These are phyloP conservation scores for Ceratobasidium theobromae DNA, from an alignment of 1,284 basidiomycete species.

Conservation along the genomic window DNA sequence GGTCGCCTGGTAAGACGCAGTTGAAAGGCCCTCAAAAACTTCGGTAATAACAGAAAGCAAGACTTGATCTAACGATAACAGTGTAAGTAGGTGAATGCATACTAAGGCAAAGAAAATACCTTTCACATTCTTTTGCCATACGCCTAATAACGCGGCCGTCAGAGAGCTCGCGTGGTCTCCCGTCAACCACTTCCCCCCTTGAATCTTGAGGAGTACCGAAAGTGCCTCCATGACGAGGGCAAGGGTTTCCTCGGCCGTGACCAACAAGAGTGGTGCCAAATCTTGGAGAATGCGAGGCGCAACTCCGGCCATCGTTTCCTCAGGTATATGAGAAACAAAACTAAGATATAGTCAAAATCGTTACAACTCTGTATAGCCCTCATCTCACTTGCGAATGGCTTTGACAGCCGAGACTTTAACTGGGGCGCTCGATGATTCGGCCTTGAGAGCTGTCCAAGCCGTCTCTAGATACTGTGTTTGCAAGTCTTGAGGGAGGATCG, in stretches of 20 bases:
- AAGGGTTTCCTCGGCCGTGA: slow-evolving; percentile 84
- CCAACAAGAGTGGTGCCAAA: slow-evolving; percentile 79
- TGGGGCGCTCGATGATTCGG: slow-evolving; percentile 66
- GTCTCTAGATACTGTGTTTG: slow-evolving; percentile 84
- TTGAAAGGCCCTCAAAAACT: slow-evolving; percentile 59
- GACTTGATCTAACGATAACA: slow-evolving; percentile 68
- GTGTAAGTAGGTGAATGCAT: not conserved
- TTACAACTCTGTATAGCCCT: not conserved
- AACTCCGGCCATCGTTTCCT: slow-evolving; percentile 60
- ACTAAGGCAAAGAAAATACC: slow-evolving; percentile 49
- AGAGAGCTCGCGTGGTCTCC: slow-evolving; percentile 64
- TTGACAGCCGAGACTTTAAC: slow-evolving; percentile 94
- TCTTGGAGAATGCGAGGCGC: slow-evolving; percentile 77
- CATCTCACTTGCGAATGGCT: slow-evolving; percentile 80
- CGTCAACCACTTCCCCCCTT: slow-evolving; percentile 69
- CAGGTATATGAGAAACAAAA: slow-evolving; percentile 65
- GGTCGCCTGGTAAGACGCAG: slow-evolving; percentile 71
- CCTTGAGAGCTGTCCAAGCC: slow-evolving; percentile 82
- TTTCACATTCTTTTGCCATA: slow-evolving; percentile 83
- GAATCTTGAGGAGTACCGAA: slow-evolving; percentile 73
- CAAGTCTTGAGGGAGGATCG: slow-evolving; percentile 67
- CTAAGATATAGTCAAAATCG: slow-evolving; percentile 45
- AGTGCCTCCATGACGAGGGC: slow-evolving; percentile 89
- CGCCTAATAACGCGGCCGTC: slow-evolving; percentile 65
- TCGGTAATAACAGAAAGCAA: slow-evolving; percentile 85